Base-by-base conservation (phyloP, 2,329 filamentous ascomycete species). In the Fusarium sp. region DNA sequence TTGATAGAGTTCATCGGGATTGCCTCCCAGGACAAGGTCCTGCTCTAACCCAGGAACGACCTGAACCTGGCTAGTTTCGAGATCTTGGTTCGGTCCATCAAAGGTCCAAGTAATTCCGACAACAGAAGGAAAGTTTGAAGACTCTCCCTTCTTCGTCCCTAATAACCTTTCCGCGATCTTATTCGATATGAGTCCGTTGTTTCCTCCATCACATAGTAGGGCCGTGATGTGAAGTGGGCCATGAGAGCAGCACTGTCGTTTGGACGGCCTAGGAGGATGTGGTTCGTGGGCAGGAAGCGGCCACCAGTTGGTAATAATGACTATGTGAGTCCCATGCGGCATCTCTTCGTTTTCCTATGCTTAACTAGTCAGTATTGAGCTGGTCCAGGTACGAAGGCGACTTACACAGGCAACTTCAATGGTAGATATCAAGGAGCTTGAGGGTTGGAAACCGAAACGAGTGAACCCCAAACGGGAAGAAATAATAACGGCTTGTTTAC, bases 21-120 rank as follows among this genome's bases (percentile, higher is more conserved):
- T 36, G n/a, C 49, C 28, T 14, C 62, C 61, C 6, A 65, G 54
- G 17, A 65, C 21, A n/a, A 65, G 46, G 10, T 65, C 62, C 5
- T 65, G 54, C 13, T 65, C 13, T 19, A 65, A n/a, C 5, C n/a
- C 62, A 24, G 54, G 54, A 38, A 54, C 28, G 17, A 65, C 21
- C 7, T 49, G 54, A n/a, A 55, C 61, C 15, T 53, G 46, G 15
- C 54, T 65, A 7, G 46, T 65, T 17, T 65, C 43, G 15, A 65
- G 34, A 26, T 44, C 28, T 26, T 61, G 46, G 10, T 49, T 19
- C 17, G 38, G 38, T 1, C 62, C 61, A 7, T 39, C 38, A 5
- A 44, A n/a, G 7, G 46, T 14, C 46, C 53, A 65, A 3, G 54
- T 60, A 15, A 65, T 65, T 22, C 43, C 56, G 10, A 64, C 44